Evolutionary conservation across 2,329 filamentous ascomycete species (phyloP), one percentile per base, ranked within the genome.

Genomic region (Alternaria burnsii): DNA sequence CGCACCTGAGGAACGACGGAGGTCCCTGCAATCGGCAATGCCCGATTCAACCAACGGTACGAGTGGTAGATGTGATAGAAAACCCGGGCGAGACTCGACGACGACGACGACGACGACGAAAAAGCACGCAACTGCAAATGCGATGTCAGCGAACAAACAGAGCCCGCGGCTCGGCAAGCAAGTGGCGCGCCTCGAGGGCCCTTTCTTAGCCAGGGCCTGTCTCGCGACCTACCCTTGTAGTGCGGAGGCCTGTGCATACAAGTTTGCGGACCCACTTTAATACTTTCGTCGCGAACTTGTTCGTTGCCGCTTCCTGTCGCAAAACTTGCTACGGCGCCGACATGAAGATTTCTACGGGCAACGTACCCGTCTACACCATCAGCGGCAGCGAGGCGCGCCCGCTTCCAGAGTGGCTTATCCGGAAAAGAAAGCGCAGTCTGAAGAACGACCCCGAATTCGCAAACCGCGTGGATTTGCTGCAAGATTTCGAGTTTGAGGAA

Each of bases 401-500:
- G 20, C 85, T 99, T 30, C 95, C 95, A 62, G 95, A 99, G 81
- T 99, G 95, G 94, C 91, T 99, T 62, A 91, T 93, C 34, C 87
- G 93, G 67, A 90, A 93, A 71, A 86, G 94, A 76, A 98, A 97
- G 84, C 53, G 72, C 59, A 96, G 92, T 75, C 82, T 97, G 70
- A 98, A 98, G 80, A 89, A 94, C 69, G 94, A 98, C 76, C 85
- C 91, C 61, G 94, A 97, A 76, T 98, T 94, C 80, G 90, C 94
- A 65, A 97, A 93, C 78, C 91, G 95, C 67, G 90, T 99, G 70
- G 95, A 99, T 79, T 85, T 99, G 58, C 86, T 99, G 38, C 95
- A 99, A 74, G 95, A 99, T 76, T 99, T 99, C 78, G 94, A 96
- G 75, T 98, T 99, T 73, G 94, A 97, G 73, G 94, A 97, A 80